Conservation (phyloP, 306 rosid genomes). For the Prinsepia uniflora region DNA sequence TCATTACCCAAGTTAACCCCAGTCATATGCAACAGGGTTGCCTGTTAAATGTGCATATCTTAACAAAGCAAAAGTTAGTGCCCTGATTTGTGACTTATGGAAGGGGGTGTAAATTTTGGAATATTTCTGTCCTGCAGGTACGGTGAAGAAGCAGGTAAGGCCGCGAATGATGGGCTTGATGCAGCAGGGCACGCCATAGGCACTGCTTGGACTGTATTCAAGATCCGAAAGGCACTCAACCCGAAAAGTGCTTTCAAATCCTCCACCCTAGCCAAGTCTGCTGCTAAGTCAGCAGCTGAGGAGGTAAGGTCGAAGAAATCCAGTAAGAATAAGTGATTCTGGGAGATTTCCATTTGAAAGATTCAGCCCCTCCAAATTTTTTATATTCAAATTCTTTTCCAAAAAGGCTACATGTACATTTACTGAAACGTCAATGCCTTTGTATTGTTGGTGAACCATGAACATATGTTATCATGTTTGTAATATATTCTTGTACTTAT, state of each 20-base stretch:
- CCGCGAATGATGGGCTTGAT: constrained; percentile 69
- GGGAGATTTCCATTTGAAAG: constrained; percentile 14
- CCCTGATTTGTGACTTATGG: neutral
- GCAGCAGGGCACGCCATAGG: constrained; percentile 95
- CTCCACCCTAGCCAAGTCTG: constrained; percentile 62
- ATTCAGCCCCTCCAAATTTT: neutral
- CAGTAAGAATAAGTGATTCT: constrained; percentile 30
- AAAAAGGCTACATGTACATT: neutral
- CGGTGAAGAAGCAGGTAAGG: constrained; percentile 83
- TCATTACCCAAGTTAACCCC: neutral
- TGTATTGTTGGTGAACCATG: neutral
- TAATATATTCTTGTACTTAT: neutral
- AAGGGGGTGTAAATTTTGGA: constrained; percentile 4
- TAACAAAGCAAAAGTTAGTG: neutral
- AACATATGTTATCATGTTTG: neutral
- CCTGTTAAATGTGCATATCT: neutral
- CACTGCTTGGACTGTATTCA: constrained; percentile 78
- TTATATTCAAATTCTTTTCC: neutral
- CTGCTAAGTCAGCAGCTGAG: constrained; percentile 64
- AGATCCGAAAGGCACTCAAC: constrained; percentile 74
- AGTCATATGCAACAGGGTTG: neutral
- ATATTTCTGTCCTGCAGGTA: constrained; percentile 52
- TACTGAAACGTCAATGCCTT: neutral
- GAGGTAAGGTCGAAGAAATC: constrained; percentile 39
- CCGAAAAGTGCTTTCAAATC: constrained; percentile 76